Conservation (phyloP, 805 yeast species). For the Teunomyces kruisii region DNA sequence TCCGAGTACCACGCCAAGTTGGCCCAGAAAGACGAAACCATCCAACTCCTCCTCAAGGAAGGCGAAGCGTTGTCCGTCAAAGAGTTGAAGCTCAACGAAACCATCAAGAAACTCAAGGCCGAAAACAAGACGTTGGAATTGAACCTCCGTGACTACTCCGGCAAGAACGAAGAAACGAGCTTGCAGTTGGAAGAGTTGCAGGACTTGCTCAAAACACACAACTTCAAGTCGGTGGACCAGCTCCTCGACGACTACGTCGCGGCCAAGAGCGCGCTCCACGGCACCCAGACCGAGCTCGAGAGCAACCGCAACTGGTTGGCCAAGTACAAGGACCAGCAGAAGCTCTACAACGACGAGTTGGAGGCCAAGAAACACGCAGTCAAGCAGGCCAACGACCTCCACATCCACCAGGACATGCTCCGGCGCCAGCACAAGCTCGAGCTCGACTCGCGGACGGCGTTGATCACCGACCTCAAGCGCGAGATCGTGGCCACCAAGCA, state of each 20-base stretch:
- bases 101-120: conserved; percentile 59
- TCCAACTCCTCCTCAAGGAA: conserved; percentile 68
- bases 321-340: conserved; percentile 24
- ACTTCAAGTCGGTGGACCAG: conserved; percentile 28
- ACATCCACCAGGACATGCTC: conserved; percentile 32
- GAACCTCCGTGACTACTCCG: conserved; percentile 26
- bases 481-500: conserved; percentile 35
- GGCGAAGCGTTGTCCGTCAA: conserved; percentile 70
- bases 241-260: conserved; percentile 21
- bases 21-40: conserved; percentile 52
- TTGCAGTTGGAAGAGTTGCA: conserved; percentile 41
- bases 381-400: conserved; percentile 28
- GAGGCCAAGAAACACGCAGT: conserved; percentile 17
- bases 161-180: conserved; percentile 31
- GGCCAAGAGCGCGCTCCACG: conserved; percentile 11
- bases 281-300: conserved; percentile 16
- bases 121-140: conserved; percentile 30
- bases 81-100: conserved; percentile 67
- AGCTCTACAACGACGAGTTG: conserved; percentile 22
- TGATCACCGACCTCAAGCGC: conserved; percentile 27
- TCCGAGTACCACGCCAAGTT: conserved; percentile 5
- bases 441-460: conserved; percentile 31
- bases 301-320: conserved; percentile 11
- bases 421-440: conserved; percentile 33
- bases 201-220: conserved; percentile 25